Conservation (phyloP, 2,329 filamentous ascomycete genomes). For the Thelonectria olida region DNA sequence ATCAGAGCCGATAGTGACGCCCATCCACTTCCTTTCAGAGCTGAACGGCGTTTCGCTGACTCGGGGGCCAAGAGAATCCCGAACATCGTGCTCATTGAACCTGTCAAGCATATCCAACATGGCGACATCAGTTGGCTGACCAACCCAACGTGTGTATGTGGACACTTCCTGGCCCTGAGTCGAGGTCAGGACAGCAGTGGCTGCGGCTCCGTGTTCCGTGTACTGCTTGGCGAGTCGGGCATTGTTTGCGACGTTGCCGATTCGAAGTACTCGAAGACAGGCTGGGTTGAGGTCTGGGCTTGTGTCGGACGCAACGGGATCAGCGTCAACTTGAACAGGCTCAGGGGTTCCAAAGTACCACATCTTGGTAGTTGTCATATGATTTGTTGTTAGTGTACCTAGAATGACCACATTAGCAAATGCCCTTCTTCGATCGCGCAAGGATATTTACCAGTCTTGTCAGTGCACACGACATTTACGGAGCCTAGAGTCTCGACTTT, state of each 20-base stretch:
- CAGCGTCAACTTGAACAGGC: slow-evolving; percentile 62
- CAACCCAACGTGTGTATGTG: slow-evolving; percentile 88
- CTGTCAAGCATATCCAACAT: slow-evolving; percentile 91
- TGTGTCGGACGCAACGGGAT: slow-evolving; percentile 62
- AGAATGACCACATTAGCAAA: slow-evolving; percentile 26
- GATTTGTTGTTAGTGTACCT: slow-evolving; percentile 94
- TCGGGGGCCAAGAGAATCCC: slow-evolving; percentile 84
- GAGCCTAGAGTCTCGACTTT: slow-evolving; percentile 97
- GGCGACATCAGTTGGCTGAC: slow-evolving; percentile 97
- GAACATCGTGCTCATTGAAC: slow-evolving; percentile 90
- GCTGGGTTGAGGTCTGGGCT: slow-evolving; percentile 71
- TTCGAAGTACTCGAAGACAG: slow-evolving; percentile 82
- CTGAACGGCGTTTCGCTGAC: slow-evolving; percentile 92
- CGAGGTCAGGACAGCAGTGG: slow-evolving; percentile 82
- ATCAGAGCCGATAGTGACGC: slow-evolving; percentile 80
- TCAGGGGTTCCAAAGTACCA: slow-evolving; percentile 84
- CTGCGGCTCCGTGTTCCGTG: slow-evolving; percentile 74
- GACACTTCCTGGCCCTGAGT: slow-evolving; percentile 72
- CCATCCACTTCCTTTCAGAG: slow-evolving; percentile 99
- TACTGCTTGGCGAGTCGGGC: slow-evolving; percentile 79
- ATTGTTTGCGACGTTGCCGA: slow-evolving; percentile 97
- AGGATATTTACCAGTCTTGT: slow-evolving; percentile 79
- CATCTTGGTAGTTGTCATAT: slow-evolving; percentile 97
- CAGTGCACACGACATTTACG: slow-evolving; percentile 99
- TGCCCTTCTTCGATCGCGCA: not conserved